A percentile compares a stretch with the other conserved stretches of the same genome.
These are phyloP conservation scores for Teratosphaeria nubilosa DNA, from an alignment of 2,329 filamentous ascomycete genomes.

Conservation along the genomic window DNA sequence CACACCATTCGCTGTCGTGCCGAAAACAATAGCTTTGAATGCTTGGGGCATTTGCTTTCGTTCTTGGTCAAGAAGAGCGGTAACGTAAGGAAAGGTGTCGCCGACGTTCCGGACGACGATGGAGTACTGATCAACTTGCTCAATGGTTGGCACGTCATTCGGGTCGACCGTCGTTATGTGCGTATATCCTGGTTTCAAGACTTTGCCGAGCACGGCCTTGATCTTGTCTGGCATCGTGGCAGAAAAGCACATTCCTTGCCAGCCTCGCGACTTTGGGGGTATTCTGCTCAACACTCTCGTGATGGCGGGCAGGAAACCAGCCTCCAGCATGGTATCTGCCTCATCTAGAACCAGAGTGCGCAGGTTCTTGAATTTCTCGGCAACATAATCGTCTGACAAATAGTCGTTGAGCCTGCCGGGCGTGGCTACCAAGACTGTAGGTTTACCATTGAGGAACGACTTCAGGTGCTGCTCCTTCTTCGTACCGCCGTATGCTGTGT, in stretches of 20 bases:
- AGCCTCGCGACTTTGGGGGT: slow-evolving; percentile 39
- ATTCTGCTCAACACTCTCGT: slow-evolving; percentile 42
- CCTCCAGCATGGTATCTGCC: slow-evolving; percentile 71
- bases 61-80: slow-evolving; percentile 37
- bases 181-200: slow-evolving; percentile 34
- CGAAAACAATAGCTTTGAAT: slow-evolving; percentile 40
- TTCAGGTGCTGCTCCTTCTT: slow-evolving; percentile 70
- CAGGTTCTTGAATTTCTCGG: slow-evolving; percentile 35
- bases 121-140: slow-evolving; percentile 40
- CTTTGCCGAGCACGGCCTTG: slow-evolving; percentile 34
- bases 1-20: slow-evolving; percentile 37
- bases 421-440: slow-evolving; percentile 78
- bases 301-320: slow-evolving; percentile 45
- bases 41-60: slow-evolving; percentile 26
- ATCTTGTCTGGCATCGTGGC: slow-evolving; percentile 37
- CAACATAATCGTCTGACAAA: slow-evolving; percentile 53
- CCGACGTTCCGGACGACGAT: slow-evolving; percentile 29
- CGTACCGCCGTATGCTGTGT: slow-evolving; percentile 56
- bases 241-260: slow-evolving; percentile 42
- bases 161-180: slow-evolving; percentile 35
- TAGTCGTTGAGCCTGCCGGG: slow-evolving; percentile 81
- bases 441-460: slow-evolving; percentile 60
- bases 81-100: slow-evolving; percentile 37
- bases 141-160: slow-evolving; percentile 36
- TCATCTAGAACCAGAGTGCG: slow-evolving; percentile 49